Conservation (phyloP, 2,329 filamentous ascomycete species). For the Claviceps monticola region DNA sequence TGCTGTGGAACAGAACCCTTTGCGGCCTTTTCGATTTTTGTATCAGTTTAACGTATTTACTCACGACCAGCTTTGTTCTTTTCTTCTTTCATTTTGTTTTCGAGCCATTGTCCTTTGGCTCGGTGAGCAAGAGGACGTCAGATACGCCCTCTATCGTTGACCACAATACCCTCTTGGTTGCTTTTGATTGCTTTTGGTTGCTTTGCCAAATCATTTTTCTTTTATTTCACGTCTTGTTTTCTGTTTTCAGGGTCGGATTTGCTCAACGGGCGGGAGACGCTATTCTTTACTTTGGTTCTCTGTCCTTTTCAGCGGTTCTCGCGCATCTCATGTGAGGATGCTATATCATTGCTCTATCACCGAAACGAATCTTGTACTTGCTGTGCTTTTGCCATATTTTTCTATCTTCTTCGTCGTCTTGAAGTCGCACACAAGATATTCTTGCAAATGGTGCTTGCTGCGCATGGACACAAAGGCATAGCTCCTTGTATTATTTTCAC, state of each 20-base stretch:
- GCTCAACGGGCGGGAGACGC: too few species aligned
- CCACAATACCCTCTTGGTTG: neutral
- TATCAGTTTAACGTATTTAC: neutral
- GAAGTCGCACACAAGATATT: too few species aligned
- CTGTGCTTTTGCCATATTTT: too few species aligned
- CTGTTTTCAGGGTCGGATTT: neutral
- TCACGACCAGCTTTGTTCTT: neutral
- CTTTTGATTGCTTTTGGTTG: neutral
- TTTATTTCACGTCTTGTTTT: neutral
- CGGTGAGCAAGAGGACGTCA: neutral
- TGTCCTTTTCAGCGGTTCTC: too few species aligned
- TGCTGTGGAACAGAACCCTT: neutral
- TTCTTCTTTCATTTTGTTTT: neutral
- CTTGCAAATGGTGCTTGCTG: too few species aligned
- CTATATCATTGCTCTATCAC: too few species aligned
- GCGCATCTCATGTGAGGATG: too few species aligned
- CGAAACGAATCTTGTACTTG: too few species aligned
- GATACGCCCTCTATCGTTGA: neutral
- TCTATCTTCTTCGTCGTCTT: too few species aligned
- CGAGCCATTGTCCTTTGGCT: neutral
- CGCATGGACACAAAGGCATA: too few species aligned
- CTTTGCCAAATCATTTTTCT: neutral
- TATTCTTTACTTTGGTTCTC: too few species aligned
- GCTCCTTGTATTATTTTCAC: too few species aligned
- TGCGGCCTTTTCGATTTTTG: neutral